These are phyloP conservation scores for Boletus albobrunnescens DNA, from an alignment of 1,284 basidiomycete genomes.

Conservation along the genomic window DNA sequence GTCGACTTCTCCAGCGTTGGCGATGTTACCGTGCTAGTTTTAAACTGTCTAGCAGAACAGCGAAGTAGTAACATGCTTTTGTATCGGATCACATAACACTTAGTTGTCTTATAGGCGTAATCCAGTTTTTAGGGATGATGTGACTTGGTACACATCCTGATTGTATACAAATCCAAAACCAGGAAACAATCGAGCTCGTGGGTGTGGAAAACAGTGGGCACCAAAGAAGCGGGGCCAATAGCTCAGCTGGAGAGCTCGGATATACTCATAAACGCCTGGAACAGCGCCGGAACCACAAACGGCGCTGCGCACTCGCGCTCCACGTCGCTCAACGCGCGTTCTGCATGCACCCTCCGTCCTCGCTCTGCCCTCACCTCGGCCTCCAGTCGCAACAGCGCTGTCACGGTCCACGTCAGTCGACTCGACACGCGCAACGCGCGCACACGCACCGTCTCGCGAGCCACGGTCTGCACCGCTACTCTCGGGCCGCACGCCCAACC, in stretches of 20 bases:
- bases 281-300: conserved; percentile 33
- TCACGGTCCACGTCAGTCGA: not conserved
- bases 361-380: conserved; percentile 22
- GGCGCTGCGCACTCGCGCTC: conserved; percentile 29
- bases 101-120: conserved; percentile 14
- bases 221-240: too few relatives aligned
- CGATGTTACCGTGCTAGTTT: not conserved
- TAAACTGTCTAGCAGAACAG: conserved; percentile 1
- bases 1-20: not conserved
- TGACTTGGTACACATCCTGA: too few relatives aligned
- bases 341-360: conserved; percentile 22
- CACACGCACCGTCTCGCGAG: conserved; percentile 13
- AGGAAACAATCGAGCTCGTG: too few relatives aligned
- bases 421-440: not conserved
- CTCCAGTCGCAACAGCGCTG: conserved; percentile 19
- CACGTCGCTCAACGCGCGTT: conserved; percentile 25
- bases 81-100: conserved; percentile 13
- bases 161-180: too few relatives aligned
- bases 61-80: conserved; percentile 3
- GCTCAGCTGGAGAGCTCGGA: conserved; percentile 27
- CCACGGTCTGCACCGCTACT: not conserved
- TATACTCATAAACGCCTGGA: conserved; percentile 30
- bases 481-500: conserved; percentile 12
- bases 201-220: too few relatives aligned
- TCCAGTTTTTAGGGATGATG: too few relatives aligned